Conservation (phyloP, 169 alveolate genomes). For the Cystoisospora suis region DNA sequence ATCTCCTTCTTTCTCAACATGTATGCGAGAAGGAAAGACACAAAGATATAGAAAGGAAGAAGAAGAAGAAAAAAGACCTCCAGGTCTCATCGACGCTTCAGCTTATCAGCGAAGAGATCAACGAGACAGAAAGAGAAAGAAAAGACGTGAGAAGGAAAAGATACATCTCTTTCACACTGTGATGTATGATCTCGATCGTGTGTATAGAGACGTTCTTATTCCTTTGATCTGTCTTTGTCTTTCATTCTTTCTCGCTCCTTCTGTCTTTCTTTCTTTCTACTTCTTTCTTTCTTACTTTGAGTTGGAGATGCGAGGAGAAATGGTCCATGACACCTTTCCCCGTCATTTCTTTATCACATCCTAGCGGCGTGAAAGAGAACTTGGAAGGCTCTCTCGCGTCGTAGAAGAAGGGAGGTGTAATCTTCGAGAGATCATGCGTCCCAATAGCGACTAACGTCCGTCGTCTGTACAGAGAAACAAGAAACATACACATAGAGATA, state of each 20-base stretch:
- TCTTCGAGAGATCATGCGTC: slow-evolving; percentile 93
- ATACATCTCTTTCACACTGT: too few relatives aligned
- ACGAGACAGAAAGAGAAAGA: too few relatives aligned
- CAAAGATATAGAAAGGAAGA: too few relatives aligned
- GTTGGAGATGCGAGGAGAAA: slow-evolving; percentile 28
- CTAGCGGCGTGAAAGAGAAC: slow-evolving; percentile 91
- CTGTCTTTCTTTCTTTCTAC: too few relatives aligned
- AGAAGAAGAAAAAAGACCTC: too few relatives aligned
- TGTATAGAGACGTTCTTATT: neutral
- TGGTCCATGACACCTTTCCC: slow-evolving; percentile 80
- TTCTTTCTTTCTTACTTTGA: slow-evolving; percentile 18
- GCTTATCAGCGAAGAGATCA: too few relatives aligned
- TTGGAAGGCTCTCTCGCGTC: slow-evolving; percentile 89
- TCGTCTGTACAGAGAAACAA: slow-evolving; percentile 69
- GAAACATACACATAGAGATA: neutral
- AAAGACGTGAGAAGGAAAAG: too few relatives aligned
- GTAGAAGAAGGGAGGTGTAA: slow-evolving; percentile 90
- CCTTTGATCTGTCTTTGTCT: neutral
- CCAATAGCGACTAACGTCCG: slow-evolving; percentile 95
- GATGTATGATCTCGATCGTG: neutral
- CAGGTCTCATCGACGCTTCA: too few relatives aligned
- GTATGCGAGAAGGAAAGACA: too few relatives aligned
- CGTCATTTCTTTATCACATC: slow-evolving; percentile 79
- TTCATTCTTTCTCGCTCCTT: too few relatives aligned
- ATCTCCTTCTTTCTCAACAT: too few relatives aligned